Base-by-base conservation (phyloP, 2,329 filamentous ascomycete genomes). In the Dactylellina parvicollis region DNA sequence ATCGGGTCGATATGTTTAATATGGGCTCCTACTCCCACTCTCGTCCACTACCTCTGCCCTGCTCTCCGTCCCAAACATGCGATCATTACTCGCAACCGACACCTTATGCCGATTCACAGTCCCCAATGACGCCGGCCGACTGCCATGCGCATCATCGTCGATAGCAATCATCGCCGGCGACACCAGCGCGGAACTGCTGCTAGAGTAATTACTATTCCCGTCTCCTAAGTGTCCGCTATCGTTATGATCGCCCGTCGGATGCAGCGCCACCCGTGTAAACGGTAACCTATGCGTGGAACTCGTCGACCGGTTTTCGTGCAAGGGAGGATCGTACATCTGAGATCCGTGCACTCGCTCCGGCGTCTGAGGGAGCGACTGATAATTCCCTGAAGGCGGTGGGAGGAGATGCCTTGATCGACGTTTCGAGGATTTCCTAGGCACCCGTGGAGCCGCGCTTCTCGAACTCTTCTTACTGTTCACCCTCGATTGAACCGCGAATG, bases 371-470 rank as follows among this genome's bases (percentile, higher is more conserved):
- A 60, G 50, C 14, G 67, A 56, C 14, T 60, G 49, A 42, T 62
- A 75, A 38, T 42, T 32, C 24, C 32, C 70, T 14, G 67, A 30
- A 49, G 56, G 30, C 22, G 61, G 10, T 20, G 55, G 50, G 4
- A 50, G 44, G 22, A 65, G 9, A 44, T 62, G 50, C 22, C 54
- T 81, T 1, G 86, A 87, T 69, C 85, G 81, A 70, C 89, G 85
- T 78, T 88, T 88, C 0, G 90, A 92, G 79, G 89, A 92, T 81
- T 89, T 92, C 28, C 90, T 85, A 1, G 91, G 90, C 30, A 92
- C 85, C 5, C 85, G 83, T 0, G 88, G 87, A 2, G 81, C 78
- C 62, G 81, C 54, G 75, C 83, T 76, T 55, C 80, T 77, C 67
- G 78, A 74, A 78, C 14, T 78, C 76, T 75, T 81, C 78, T 57